Base-by-base conservation (phyloP, 1,139 yeast species). In the Torulaspora pretoriensis region DNA sequence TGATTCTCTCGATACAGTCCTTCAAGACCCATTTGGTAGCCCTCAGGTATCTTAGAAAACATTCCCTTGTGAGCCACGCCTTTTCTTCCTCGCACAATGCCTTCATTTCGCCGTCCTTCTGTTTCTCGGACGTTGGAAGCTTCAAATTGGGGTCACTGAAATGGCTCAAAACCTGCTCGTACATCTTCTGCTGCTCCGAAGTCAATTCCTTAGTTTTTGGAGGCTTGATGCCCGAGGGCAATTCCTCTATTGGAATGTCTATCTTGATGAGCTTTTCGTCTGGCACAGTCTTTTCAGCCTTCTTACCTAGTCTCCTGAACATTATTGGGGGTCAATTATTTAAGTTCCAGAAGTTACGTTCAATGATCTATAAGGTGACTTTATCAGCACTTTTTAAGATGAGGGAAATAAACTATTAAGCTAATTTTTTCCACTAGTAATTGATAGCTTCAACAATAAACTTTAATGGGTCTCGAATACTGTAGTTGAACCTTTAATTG, bases 31-130 rank as follows among this genome's bases (percentile, higher is more conserved):
- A 92, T 64, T 88, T 90, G 38, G 96, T 82, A 9, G 97, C 98
- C 40, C 96, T 74, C 45, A 90, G 70, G 60, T 90, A 92, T 59
- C 98, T 74, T 57, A 88, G 68, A 45, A 92, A 73, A 61, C 97
- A 92, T 63, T 92, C 97, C 54, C 83, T 76, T 3, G 96, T 85
- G 42, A 92, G 70, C 97, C 97, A 92, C 1, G 95, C 86, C 60
- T 78, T 80, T 63, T 92, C 97, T 46, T 72, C 77, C 12, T 70
- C 77, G 2, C 73, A 63, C 27, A 86, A 60, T 2, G 77, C 73
- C 12, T 53, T 47, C 44, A 55, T 52, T 13, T 51, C 48, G 27
- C 53, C 49, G 13, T 42, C 42, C 2, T 60, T 60, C 9, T 60
- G 61, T 37, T 63, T 60, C 55, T 71, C 73, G 8, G 65, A 57